Conservation (phyloP, 2,329 filamentous ascomycete genomes). For the Aureobasidium pullulans region DNA sequence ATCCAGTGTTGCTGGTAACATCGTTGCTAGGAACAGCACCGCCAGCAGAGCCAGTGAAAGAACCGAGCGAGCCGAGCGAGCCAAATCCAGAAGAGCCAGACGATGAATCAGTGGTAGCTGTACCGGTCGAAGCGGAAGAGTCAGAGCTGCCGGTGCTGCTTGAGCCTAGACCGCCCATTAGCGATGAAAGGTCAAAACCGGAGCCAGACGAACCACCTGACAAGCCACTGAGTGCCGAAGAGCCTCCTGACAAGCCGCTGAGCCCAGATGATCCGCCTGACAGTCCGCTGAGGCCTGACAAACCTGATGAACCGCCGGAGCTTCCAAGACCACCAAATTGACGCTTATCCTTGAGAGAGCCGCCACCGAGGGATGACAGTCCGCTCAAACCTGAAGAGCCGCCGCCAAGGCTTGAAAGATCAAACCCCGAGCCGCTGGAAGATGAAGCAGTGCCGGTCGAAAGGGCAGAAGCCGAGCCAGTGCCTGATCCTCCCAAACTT, state of each 20-base stretch:
- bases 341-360: not conserved
- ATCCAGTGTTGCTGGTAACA: constrained; percentile 21
- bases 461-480: not conserved
- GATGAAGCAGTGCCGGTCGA: not conserved
- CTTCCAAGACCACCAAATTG: not conserved
- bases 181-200: not conserved
- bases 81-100: not conserved
- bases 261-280: not conserved
- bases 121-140: not conserved
- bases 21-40: constrained; percentile 15
- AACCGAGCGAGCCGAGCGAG: constrained; percentile 6
- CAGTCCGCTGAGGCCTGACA: not conserved
- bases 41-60: constrained; percentile 11
- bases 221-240: not conserved
- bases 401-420: not conserved
- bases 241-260: not conserved
- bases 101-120: not conserved
- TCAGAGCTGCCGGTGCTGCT: not conserved
- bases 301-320: not conserved
- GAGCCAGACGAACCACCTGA: not conserved
- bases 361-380: not conserved
- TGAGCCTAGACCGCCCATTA: not conserved
- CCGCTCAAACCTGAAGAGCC: not conserved
- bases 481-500: not conserved
- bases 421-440: not conserved